Evolutionary conservation across 2,329 filamentous ascomycete species (phyloP).

Genomic region (Venturiaceae sp.): DNA sequence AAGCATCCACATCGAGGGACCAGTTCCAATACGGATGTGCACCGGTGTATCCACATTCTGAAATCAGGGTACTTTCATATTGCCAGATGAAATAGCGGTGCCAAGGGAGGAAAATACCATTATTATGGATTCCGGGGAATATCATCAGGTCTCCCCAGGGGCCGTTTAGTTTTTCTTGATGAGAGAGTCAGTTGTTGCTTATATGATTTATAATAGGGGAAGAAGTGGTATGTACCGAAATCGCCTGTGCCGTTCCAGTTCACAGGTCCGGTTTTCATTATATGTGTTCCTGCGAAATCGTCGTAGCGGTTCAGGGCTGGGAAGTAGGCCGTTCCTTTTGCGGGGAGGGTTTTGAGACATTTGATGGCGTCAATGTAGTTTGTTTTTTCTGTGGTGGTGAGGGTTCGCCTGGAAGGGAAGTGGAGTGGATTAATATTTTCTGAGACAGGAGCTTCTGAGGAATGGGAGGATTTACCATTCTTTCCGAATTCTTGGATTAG

Average conservation of each 20-base stretch:
- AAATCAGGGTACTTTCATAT: slow-evolving; percentile 30
- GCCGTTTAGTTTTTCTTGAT: background rate
- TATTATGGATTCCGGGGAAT: slow-evolving; percentile 1
- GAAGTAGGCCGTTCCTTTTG: slow-evolving; percentile 14
- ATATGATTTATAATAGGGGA: background rate
- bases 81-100: slow-evolving; percentile 28
- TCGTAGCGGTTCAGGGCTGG: slow-evolving; percentile 24
- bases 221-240: background rate
- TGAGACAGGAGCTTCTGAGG: too few species aligned
- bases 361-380: slow-evolving; percentile 26
- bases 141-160: background rate
- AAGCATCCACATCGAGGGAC: slow-evolving; percentile 12
- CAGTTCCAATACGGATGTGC: slow-evolving; percentile 20
- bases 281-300: slow-evolving; percentile 4
- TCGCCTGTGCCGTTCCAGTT: background rate
- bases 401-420: background rate
- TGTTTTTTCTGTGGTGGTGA: slow-evolving; percentile 1
- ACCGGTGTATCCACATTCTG: slow-evolving; percentile 33
- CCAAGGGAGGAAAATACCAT: slow-evolving; percentile 6
- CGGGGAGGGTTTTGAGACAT: slow-evolving; percentile 20
- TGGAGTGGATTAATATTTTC: too few species aligned
- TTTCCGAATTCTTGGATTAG: background rate
- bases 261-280: background rate
- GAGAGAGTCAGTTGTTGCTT: too few species aligned
- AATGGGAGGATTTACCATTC: background rate